Percentiles rank a stretch among this genome's conserved stretches.
Conservation (phyloP, 352 stramenopile genomes). For the Vaucheria bursata region DNA sequence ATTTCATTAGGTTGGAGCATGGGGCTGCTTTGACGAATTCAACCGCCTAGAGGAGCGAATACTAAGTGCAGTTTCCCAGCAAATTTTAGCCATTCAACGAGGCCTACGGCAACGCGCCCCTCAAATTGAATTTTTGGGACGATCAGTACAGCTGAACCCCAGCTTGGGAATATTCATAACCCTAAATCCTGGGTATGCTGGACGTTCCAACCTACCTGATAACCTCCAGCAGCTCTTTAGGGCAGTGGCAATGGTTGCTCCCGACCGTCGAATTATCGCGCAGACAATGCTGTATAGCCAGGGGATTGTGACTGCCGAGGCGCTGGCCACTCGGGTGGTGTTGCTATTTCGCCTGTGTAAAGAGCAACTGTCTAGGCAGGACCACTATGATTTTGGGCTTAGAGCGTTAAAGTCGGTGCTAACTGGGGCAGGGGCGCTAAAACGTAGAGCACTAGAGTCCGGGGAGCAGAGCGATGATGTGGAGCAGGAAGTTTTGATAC, state of each 20-base stretch:
- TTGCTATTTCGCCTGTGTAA: conserved; percentile 96
- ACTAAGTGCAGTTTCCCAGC: conserved; percentile 97
- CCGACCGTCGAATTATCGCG: conserved; percentile 96
- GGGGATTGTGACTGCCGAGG: conserved; percentile 94
- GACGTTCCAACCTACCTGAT: conserved; percentile 80
- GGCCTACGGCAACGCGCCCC: conserved; percentile 70
- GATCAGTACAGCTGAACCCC: conserved; percentile 83
- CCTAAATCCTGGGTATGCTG: conserved; percentile 99
- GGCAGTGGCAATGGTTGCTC: conserved; percentile 98
- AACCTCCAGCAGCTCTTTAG: conserved; percentile 99
- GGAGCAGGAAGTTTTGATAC: conserved; percentile 40
- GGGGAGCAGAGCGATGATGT: conserved; percentile 31
- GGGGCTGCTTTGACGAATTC: conserved; percentile 99
- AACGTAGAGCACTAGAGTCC: conserved; percentile 73
- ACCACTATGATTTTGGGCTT: conserved; percentile 99
- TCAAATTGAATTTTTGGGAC: conserved; percentile 87
- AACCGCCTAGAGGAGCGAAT: conserved; percentile 99
- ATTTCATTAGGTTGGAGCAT: conserved; percentile 88
- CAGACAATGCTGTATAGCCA: conserved; percentile 99
- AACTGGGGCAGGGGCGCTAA: conserved; percentile 93
- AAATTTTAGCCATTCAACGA: conserved; percentile 98
- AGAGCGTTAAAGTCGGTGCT: conserved; percentile 98
- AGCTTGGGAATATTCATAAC: conserved; percentile 99
- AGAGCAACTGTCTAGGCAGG: conserved; percentile 93
- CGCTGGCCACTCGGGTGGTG: conserved; percentile 91